These are phyloP conservation scores for Heritiera fomes DNA, from an alignment of 345 rosid species.

Conservation along the genomic window DNA sequence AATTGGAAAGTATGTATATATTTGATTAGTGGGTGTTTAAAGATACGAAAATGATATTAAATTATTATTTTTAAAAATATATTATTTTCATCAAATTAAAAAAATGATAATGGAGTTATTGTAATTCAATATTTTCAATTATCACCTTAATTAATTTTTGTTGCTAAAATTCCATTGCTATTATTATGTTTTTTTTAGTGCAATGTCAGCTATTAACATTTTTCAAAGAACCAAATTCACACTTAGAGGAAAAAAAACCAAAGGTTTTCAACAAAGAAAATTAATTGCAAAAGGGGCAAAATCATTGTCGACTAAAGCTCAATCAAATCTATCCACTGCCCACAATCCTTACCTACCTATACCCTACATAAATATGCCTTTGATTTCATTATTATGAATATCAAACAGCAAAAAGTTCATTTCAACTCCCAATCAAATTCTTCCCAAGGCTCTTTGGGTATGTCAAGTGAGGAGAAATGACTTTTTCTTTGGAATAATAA, in stretches of 20 bases:
- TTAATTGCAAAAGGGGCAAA: slow-evolving; percentile 31
- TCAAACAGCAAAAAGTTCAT: slow-evolving; percentile 19
- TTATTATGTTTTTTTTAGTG: no score
- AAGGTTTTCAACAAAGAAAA: slow-evolving; percentile 27
- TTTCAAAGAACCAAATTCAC: slow-evolving; percentile 22
- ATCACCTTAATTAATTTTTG: no score
- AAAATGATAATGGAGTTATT: no score
- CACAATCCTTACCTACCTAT: slow-evolving; percentile 26
- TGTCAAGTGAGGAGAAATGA: slow-evolving; percentile 3
- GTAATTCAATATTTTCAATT: no score
- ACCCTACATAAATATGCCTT: slow-evolving; percentile 24
- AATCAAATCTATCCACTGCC: slow-evolving; percentile 25
- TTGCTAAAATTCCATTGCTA: no score
- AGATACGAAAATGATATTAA: no score
- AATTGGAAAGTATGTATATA: no score
- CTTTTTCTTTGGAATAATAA: slow-evolving; percentile 19
- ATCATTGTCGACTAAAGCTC: slow-evolving; percentile 43
- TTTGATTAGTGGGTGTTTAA: no score
- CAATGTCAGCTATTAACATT: no score
- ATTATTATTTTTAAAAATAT: no score
- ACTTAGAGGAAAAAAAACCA: background rate
- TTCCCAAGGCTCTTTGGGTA: slow-evolving; percentile 37
- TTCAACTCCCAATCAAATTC: slow-evolving; percentile 29
- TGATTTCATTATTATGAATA: slow-evolving; percentile 21
- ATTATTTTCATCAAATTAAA: no score